phyloP scores from a whole-genome alignment of 345 rosid species.

The Aquilaria malaccensis region DNA sequence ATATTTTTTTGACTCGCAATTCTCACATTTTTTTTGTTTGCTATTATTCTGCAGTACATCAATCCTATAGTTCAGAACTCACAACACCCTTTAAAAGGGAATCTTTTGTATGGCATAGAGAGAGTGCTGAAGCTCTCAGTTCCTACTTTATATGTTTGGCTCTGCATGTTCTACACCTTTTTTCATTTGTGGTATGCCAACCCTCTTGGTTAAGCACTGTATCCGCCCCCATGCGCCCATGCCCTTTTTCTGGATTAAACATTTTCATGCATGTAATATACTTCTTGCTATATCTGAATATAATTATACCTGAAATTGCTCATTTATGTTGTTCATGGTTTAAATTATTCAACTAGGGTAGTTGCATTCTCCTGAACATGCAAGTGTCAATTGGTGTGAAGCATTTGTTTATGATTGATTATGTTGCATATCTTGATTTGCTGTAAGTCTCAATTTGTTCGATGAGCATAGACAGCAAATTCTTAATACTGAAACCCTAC shows the following conservation, averaged over 20 bases:
- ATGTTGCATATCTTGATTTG: no score
- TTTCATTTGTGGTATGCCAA: conserved; percentile 83
- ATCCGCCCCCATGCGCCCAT: no score
- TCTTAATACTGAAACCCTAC: not conserved
- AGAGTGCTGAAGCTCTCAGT: conserved; percentile 97
- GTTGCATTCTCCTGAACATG: no score
- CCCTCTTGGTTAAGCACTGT: not conserved
- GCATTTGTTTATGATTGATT: no score
- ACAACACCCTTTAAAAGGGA: conserved; percentile 88
- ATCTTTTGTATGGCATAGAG: conserved; percentile 75
- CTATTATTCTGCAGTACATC: conserved; percentile 69
- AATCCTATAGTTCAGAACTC: conserved; percentile 96
- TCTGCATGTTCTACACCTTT: conserved; percentile 97
- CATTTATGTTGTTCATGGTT: no score
- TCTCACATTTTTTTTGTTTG: conserved; percentile 18
- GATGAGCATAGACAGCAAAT: no score
- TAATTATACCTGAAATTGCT: no score
- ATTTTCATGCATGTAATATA: not conserved
- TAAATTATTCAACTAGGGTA: no score
- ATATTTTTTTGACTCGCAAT: not conserved
- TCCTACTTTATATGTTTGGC: conserved; percentile 95
- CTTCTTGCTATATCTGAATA: not conserved
- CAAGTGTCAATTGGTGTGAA: no score
- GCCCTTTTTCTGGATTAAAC: not conserved
- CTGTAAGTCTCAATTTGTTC: no score